phyloP scores from a whole-genome alignment of 306 rosid species.

The Medicago arabica region DNA sequence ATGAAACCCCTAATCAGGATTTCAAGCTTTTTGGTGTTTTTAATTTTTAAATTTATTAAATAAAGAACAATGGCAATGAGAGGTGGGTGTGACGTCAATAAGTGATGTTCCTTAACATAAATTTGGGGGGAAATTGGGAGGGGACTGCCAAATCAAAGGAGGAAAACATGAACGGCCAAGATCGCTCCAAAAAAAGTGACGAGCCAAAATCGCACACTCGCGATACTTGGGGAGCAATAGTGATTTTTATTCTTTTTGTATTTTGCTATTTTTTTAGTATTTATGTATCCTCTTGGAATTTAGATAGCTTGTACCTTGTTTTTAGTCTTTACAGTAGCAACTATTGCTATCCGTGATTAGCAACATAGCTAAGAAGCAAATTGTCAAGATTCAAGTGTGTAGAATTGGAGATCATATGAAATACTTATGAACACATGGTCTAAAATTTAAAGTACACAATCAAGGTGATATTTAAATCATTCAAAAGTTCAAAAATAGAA shows the following conservation, averaged over 20 bases:
- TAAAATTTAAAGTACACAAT: neutral
- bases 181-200: too few relatives aligned
- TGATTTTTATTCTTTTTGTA: too few relatives aligned
- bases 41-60: too few relatives aligned
- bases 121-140: too few relatives aligned
- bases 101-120: too few relatives aligned
- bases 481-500: neutral
- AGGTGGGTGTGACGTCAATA: too few relatives aligned
- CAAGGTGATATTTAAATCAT: conserved; percentile 12
- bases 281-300: neutral
- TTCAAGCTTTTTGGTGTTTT: neutral
- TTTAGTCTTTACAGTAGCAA: neutral
- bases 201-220: too few relatives aligned
- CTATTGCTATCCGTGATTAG: neutral
- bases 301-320: neutral
- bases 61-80: too few relatives aligned
- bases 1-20: neutral
- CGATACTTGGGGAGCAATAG: too few relatives aligned
- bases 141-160: too few relatives aligned
- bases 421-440: neutral
- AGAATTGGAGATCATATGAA: neutral
- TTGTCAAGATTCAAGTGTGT: neutral
- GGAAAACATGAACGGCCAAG: too few relatives aligned
- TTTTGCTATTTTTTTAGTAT: too few relatives aligned
- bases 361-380: neutral